These are phyloP conservation scores for Mycothermus thermophilus DNA, from an alignment of 495 filamentous ascomycete species.

Conservation along the genomic window DNA sequence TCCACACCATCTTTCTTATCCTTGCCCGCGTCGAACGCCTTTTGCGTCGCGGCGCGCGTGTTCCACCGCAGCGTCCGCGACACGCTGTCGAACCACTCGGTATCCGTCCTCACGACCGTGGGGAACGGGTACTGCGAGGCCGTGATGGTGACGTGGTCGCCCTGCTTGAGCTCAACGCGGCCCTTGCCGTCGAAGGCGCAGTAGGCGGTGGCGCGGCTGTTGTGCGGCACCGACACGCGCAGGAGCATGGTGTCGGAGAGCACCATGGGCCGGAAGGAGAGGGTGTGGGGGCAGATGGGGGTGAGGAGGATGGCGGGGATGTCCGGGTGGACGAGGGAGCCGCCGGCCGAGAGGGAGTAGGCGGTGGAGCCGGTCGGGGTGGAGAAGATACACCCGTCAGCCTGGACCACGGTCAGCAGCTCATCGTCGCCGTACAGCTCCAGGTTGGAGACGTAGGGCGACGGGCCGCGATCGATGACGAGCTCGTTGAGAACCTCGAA, in stretches of 20 bases:
- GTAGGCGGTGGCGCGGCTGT: conserved; percentile 82
- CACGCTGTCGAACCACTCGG: conserved; percentile 92
- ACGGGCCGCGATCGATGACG: conserved; percentile 92
- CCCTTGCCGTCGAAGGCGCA: conserved; percentile 95
- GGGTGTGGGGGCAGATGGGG: conserved; percentile 91
- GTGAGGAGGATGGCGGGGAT: conserved; percentile 96
- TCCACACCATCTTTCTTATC: conserved; percentile 23
- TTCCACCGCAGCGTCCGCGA: conserved; percentile 88
- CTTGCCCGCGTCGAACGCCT: conserved; percentile 48
- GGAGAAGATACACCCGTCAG: conserved; percentile 93
- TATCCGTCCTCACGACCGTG: conserved; percentile 64
- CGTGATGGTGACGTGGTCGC: conserved; percentile 88
- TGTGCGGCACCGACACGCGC: conserved; percentile 68
- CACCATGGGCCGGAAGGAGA: conserved; percentile 97
- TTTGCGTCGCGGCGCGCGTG: conserved; percentile 70
- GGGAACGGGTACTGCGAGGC: conserved; percentile 94
- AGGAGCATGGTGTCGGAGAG: conserved; percentile 88
- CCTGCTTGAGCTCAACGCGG: conserved; percentile 76
- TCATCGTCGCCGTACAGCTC: conserved; percentile 91
- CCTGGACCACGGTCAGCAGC: conserved; percentile 85
- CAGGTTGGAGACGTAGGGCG: conserved; percentile 89
- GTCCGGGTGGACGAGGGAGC: conserved; percentile 89
- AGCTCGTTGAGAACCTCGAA: conserved; percentile 96
- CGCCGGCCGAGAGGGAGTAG: conserved; percentile 90
- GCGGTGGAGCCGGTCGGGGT: conserved; percentile 92